phyloP scores from a whole-genome alignment of 148 eudicot species.

The Nepenthes mirabilis region DNA sequence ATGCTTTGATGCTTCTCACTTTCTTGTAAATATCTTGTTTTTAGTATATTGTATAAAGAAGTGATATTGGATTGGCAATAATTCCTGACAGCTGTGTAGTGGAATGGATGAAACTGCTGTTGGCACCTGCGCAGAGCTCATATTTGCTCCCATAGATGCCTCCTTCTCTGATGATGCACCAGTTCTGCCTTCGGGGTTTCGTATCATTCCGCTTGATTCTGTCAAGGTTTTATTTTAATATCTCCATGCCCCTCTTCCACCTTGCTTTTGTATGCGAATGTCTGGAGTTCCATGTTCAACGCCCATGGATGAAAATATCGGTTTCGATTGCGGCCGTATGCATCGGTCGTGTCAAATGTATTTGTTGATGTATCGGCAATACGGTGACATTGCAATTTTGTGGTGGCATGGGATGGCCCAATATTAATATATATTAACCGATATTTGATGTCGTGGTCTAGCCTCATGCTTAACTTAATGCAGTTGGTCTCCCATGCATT shows the following conservation, averaged over 20 bases:
- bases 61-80: not conserved
- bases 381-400: too few species aligned
- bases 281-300: not conserved
- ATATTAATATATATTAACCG: too few species aligned
- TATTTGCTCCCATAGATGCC: slow-evolving; percentile 96
- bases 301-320: not conserved
- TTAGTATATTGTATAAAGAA: not conserved
- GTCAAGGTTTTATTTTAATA: slow-evolving; percentile 38
- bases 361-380: too few species aligned
- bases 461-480: not conserved
- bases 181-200: slow-evolving; percentile 90
- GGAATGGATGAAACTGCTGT: slow-evolving; percentile 98
- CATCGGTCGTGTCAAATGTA: too few species aligned
- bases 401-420: too few species aligned
- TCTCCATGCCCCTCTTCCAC: not conserved
- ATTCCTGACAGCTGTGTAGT: slow-evolving; percentile 51
- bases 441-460: too few species aligned
- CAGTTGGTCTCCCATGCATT: slow-evolving; percentile 1
- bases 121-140: slow-evolving; percentile 88
- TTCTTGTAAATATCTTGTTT: too few species aligned
- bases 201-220: slow-evolving; percentile 86
- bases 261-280: not conserved
- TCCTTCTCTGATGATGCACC: slow-evolving; percentile 97
- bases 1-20: too few species aligned
- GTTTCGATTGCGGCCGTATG: too few species aligned